These are phyloP conservation scores for Penicillium tannophilum DNA, from an alignment of 495 filamentous ascomycete genomes.

Conservation along the genomic window DNA sequence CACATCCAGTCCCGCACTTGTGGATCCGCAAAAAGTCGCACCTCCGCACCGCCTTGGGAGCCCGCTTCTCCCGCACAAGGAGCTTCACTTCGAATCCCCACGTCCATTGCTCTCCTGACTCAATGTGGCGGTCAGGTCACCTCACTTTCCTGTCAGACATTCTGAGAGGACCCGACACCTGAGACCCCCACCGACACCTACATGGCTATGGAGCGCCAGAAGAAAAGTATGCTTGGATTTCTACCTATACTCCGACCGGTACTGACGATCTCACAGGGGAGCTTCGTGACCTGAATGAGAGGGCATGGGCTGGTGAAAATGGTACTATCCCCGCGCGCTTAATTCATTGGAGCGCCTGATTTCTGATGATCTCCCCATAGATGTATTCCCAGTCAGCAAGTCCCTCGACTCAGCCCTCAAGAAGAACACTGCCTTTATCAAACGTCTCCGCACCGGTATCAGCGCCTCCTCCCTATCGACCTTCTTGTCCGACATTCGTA, in stretches of 20 bases:
- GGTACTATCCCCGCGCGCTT: conserved; percentile 50
- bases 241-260: conserved; percentile 1
- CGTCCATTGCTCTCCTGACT: neutral
- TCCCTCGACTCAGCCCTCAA: conserved; percentile 95
- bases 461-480: conserved; percentile 73
- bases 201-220: conserved; percentile 73
- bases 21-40: conserved; percentile 16
- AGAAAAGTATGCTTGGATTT: conserved; percentile 65
- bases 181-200: conserved; percentile 13
- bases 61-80: conserved; percentile 18
- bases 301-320: conserved; percentile 84
- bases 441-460: conserved; percentile 88
- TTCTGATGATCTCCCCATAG: conserved; percentile 46
- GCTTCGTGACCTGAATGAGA: conserved; percentile 81
- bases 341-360: neutral
- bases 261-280: conserved; percentile 63
- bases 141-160: conserved; percentile 41
- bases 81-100: conserved; percentile 13
- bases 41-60: conserved; percentile 33
- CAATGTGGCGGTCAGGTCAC: conserved; percentile 51
- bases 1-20: neutral
- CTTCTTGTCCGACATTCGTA: conserved; percentile 89
- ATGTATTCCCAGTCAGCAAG: conserved; percentile 74
- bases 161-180: conserved; percentile 43
- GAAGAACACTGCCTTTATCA: conserved; percentile 99